These are phyloP conservation scores for Hypomyces rosellus DNA, from an alignment of 2,329 filamentous ascomycete genomes.

Conservation along the genomic window DNA sequence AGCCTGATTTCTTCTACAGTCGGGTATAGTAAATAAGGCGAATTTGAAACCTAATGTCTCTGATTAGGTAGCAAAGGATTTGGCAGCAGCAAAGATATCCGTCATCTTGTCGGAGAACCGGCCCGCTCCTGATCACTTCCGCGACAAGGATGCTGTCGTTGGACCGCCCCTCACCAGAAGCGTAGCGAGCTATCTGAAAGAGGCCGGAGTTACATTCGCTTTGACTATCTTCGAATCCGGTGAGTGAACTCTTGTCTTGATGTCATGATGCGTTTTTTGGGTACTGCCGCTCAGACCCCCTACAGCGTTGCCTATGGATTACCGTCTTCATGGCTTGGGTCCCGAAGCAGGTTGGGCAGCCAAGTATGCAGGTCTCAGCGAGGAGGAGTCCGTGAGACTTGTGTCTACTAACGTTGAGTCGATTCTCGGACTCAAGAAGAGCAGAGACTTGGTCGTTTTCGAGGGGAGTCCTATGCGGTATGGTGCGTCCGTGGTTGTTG, in stretches of 20 bases:
- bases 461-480: conserved; percentile 36
- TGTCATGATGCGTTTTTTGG: too few relatives aligned
- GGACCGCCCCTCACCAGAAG: conserved; percentile 37
- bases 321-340: conserved; percentile 32
- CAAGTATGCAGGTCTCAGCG: conserved; percentile 32
- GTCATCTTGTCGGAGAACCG: conserved; percentile 37
- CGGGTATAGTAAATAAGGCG: neutral
- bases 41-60: neutral
- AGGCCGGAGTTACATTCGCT: conserved; percentile 34
- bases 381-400: conserved; percentile 28
- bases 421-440: conserved; percentile 31
- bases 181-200: conserved; percentile 31
- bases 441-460: conserved; percentile 35
- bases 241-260: neutral
- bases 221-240: conserved; percentile 14
- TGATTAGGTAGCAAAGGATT: conserved; percentile 6
- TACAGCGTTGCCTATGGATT: conserved; percentile 24
- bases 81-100: conserved; percentile 24
- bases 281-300: neutral
- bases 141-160: conserved; percentile 30
- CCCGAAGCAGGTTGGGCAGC: conserved; percentile 35
- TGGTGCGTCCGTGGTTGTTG: conserved; percentile 32
- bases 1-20: conserved; percentile 1
- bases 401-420: conserved; percentile 35
- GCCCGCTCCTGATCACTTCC: conserved; percentile 22